Percentiles rank a stretch among this genome's conserved stretches.
phyloP scores from a whole-genome alignment of 169 alveolate species.

The Cryptosporidium ubiquitum region DNA sequence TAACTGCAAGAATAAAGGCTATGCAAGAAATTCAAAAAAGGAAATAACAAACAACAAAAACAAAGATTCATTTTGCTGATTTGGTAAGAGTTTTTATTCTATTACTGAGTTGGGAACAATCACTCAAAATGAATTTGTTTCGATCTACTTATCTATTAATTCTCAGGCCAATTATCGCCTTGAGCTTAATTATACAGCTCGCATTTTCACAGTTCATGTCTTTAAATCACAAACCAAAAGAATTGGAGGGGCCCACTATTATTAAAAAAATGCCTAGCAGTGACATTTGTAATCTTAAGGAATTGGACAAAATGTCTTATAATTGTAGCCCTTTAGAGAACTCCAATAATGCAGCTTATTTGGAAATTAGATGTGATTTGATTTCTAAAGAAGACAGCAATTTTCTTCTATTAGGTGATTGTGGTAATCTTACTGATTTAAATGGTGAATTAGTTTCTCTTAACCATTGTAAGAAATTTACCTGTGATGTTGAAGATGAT shows the following conservation, averaged over 20 bases:
- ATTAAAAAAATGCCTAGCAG: not conserved
- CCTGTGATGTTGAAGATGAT: not conserved
- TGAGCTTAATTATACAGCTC: not conserved
- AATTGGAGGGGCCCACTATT: not conserved
- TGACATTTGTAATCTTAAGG: conserved; percentile 7
- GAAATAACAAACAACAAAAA: not conserved
- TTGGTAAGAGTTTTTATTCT: not conserved
- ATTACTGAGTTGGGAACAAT: not conserved
- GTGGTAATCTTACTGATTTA: not conserved
- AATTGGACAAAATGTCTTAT: not conserved
- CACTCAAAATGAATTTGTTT: not conserved
- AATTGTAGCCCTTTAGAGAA: conserved; percentile 12
- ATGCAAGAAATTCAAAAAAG: not conserved
- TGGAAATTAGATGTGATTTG: conserved; percentile 2
- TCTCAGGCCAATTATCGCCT: not conserved
- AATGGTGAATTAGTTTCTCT: not conserved
- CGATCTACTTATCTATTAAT: not conserved
- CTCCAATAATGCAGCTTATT: not conserved
- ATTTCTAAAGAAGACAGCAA: not conserved
- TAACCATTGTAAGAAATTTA: not conserved
- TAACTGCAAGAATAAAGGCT: not conserved
- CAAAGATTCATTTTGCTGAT: not conserved
- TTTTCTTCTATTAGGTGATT: not conserved
- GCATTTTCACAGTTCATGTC: not conserved
- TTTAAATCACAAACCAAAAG: not conserved